phyloP scores from a whole-genome alignment of 495 filamentous ascomycete genomes.

The Cercophora samala region DNA sequence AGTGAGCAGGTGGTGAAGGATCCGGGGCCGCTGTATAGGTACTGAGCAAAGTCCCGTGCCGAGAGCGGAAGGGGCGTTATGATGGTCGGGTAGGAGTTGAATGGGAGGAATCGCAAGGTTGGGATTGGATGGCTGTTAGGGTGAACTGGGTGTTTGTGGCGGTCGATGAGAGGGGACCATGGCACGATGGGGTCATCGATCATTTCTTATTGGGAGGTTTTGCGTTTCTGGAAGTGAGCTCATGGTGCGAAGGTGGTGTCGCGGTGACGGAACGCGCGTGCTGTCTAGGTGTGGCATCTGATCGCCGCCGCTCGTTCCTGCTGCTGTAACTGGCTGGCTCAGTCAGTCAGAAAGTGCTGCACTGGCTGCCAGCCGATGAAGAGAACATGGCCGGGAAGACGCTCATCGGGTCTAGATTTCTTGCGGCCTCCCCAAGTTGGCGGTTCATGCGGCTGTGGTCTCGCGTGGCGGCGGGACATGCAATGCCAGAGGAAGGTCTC shows the following conservation, averaged over 20 bases:
- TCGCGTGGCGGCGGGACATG: not conserved
- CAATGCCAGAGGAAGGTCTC: not conserved
- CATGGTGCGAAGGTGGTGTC: not conserved
- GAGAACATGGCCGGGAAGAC: not conserved
- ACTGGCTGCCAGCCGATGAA: not conserved
- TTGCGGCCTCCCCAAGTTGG: not conserved
- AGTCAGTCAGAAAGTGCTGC: not conserved
- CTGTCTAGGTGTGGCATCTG: not conserved
- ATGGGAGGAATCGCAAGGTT: not conserved
- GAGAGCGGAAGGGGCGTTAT: conserved; percentile 1
- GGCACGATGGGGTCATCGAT: not conserved
- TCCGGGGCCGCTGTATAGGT: conserved; percentile 38
- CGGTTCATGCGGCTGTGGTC: not conserved
- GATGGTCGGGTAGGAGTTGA: not conserved
- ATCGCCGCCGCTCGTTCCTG: not conserved
- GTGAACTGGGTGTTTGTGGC: not conserved
- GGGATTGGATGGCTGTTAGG: not conserved
- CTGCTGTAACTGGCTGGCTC: not conserved
- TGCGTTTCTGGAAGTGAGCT: not conserved
- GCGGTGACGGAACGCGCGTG: not conserved
- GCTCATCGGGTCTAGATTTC: not conserved
- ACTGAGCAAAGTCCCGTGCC: conserved; percentile 22
- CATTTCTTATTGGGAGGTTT: not conserved
- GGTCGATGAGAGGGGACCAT: not conserved
- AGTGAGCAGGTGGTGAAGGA: conserved; percentile 19